Percentiles rank a stretch among this genome's conserved stretches.
Conservation (phyloP, 192 early-diverging fungal species). For the Chytriomyces confervae region DNA sequence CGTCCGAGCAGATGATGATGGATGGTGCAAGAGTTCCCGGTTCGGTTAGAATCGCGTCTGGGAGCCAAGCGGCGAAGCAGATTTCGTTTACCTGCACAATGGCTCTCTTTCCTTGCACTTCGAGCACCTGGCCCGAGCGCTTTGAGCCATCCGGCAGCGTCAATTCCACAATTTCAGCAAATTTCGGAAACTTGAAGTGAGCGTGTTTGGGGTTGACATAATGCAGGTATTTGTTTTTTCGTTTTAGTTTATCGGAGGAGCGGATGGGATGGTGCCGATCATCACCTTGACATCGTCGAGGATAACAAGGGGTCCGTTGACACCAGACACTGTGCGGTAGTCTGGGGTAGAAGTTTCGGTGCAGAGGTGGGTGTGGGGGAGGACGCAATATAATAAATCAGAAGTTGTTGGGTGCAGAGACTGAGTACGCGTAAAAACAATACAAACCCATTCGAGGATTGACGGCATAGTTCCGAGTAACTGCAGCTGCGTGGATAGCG, state of each 20-base stretch:
- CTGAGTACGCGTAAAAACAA: neutral
- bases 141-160: constrained; percentile 96
- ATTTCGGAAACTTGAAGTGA: constrained; percentile 83
- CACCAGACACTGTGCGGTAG: constrained; percentile 95
- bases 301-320: constrained; percentile 98
- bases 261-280: neutral
- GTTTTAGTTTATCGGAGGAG: neutral
- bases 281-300: constrained; percentile 96
- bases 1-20: constrained; percentile 9
- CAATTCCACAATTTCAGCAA: constrained; percentile 95
- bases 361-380: constrained; percentile 24
- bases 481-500: constrained; percentile 82
- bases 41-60: constrained; percentile 1
- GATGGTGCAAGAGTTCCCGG: neutral
- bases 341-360: constrained; percentile 59
- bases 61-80: neutral
- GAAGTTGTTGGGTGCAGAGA: neutral
- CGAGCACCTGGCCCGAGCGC: constrained; percentile 95
- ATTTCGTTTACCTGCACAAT: constrained; percentile 79
- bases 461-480: constrained; percentile 82
- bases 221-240: neutral
- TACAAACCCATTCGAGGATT: constrained; percentile 84
- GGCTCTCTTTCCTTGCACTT: constrained; percentile 94
- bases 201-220: constrained; percentile 1
- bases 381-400: neutral